Percentiles rank a stretch among this genome's conserved stretches.
phyloP scores from a whole-genome alignment of 768 basidiomycete genomes.

The Termitomyces sp. region DNA sequence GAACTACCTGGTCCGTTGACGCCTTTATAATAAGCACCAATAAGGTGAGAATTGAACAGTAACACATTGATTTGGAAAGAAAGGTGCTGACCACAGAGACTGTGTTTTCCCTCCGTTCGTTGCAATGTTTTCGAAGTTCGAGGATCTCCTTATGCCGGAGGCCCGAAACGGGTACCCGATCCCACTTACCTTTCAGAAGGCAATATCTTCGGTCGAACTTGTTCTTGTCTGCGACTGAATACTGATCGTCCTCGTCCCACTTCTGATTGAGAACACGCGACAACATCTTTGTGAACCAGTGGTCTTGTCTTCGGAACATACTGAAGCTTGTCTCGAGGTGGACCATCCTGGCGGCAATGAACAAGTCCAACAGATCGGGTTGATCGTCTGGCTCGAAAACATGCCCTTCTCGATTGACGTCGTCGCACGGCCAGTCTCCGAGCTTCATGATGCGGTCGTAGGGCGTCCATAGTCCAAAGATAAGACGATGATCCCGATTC shows the following conservation, averaged over 20 bases:
- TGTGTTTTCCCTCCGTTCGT: not conserved
- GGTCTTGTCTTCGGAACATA: conserved; percentile 3
- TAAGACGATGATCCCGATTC: not conserved
- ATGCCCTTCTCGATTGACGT: not conserved
- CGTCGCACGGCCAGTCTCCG: not conserved
- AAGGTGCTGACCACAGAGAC: not conserved
- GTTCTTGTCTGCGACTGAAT: not conserved
- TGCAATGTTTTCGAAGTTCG: not conserved
- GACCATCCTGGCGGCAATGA: not conserved
- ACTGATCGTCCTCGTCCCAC: not conserved
- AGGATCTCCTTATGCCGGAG: conserved; percentile 1
- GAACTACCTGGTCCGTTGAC: not conserved
- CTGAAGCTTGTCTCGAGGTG: conserved; percentile 1
- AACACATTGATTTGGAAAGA: not conserved
- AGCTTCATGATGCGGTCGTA: not conserved
- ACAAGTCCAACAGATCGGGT: conserved; percentile 1
- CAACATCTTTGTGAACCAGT: conserved; percentile 3
- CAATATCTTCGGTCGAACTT: not conserved
- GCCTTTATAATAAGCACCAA: not conserved
- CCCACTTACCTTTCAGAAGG: not conserved
- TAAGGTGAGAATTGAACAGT: not conserved
- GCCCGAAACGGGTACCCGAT: not conserved
- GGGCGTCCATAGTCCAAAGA: not conserved
- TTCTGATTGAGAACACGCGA: conserved; percentile 3
- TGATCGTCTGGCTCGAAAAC: not conserved